Evolutionary conservation across 805 yeast genomes (phyloP), one percentile per base, ranked within the genome.

Genomic region (Wickerhamiella cacticola): DNA sequence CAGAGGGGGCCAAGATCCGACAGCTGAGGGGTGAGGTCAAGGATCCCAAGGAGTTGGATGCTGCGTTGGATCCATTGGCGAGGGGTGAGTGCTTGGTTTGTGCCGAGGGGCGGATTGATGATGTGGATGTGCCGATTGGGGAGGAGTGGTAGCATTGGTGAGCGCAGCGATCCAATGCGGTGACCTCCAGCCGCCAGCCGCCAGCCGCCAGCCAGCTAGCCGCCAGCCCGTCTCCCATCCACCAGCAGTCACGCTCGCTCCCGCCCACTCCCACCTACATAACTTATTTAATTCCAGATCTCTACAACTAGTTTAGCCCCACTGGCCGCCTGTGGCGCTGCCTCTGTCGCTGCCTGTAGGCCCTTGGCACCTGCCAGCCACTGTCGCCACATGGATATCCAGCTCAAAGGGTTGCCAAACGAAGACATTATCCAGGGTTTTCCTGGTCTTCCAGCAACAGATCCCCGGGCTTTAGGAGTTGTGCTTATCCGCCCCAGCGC

Each of bases 41-140:
- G 10, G 48, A 38, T n/a, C 41, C 48, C 18, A 21, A 25, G 16
- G 48, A 43, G 15, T 10, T 23, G 15, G 12, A 38, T 13, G 21
- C 2, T 2, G 39, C 36, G 50, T 69, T 85, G 38, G 88, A 83
- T 56, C 65, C 68, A 1, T 54, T 82, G n/a, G 61, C 84, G 19
- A 67, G 77, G 0, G 71, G 72, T 19, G 82, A 78, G 53, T 87
- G 96, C 62, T 73, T 79, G 7, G 63, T 85, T 9, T 87, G 96
- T 61, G 79, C 85, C 50, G 94, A 82, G 45, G 66, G 76, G 44
- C 80, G 76, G 58, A 78, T 88, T 48, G 79, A 76, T 45, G 71
- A 73, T 13, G 71, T 87, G 41, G 95, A 85, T 54, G 74, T 73
- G 47, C 77, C 79, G 6, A 68, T 85, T 5, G 35, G 8, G 2